Base-by-base conservation (phyloP, 1,284 basidiomycete species). In the Microbotryum intermedium region DNA sequence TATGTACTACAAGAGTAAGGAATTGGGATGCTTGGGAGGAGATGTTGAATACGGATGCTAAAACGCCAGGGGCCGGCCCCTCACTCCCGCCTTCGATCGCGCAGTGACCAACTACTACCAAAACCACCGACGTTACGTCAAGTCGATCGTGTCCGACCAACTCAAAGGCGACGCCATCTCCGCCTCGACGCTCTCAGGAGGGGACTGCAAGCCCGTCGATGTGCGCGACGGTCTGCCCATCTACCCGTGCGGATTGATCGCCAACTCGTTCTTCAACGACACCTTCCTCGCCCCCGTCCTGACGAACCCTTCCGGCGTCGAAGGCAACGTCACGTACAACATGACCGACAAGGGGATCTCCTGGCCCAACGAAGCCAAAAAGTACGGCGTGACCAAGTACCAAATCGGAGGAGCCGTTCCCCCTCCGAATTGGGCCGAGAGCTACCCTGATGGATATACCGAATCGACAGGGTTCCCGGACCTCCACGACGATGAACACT, bases 181-280 rank as follows among this genome's bases (percentile, higher is more conserved):
- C 59, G 70, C 77, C 4, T 73, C 65, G n/a, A 74, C 79, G 53
- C 77, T 95, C 53, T 77, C 86, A 62, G 77, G 79, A 51, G 84
- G 88, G 23, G 85, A 93, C 70, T 99, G 93, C 81, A 91, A 92
- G 75, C 95, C 95, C 2, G 79, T 97, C 48, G 89, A 81, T 2
- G 70, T 78, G 13, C 74, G 77, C 4, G 74, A 76, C 61, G 75
- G 72, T 64, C 83, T 81, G 72, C 78, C 82, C 7, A 82, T 90
- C 72, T 99, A 93, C 73, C 95, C 95, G 0, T 99, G 95, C 70
- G 95, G 95, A 42, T 79, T 98, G 65, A 95, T 99, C 67, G 95
- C 95, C 52, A 99, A 99, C 77, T 94, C 90, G n/a, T 60, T 92
- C 9, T 99, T 97, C 79, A 99, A 99, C 72, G 93, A 97, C 73